phyloP scores from a whole-genome alignment of 805 yeast genomes.

The Teunomyces stri region DNA sequence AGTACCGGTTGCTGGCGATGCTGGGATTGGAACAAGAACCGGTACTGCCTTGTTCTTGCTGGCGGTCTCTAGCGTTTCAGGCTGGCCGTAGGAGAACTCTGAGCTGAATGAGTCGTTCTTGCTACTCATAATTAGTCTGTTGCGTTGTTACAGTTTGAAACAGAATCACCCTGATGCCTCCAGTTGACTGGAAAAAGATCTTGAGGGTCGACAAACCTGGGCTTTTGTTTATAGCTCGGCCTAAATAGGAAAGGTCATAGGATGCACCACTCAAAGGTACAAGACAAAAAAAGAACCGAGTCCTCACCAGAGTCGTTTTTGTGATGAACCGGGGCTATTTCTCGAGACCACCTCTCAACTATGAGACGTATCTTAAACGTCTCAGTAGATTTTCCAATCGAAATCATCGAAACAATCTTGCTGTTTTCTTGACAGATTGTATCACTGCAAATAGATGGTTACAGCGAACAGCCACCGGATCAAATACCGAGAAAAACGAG shows the following conservation, averaged over 20 bases:
- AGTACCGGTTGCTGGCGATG: background rate
- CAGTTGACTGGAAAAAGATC: background rate
- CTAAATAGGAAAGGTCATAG: conserved; percentile 13
- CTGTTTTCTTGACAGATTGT: conserved; percentile 16
- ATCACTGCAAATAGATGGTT: conserved; percentile 22
- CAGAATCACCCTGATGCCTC: background rate
- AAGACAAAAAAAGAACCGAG: background rate
- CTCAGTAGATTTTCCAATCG: conserved; percentile 7
- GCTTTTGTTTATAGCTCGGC: conserved; percentile 1
- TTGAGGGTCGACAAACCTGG: background rate
- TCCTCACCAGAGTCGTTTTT: background rate
- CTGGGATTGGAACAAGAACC: background rate
- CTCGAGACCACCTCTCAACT: conserved; percentile 23
- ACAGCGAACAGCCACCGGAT: conserved; percentile 8
- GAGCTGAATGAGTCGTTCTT: conserved; percentile 3
- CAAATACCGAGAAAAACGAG: background rate
- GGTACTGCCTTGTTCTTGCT: conserved; percentile 1
- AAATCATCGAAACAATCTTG: background rate
- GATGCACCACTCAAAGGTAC: background rate
- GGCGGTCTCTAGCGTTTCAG: conserved; percentile 1
- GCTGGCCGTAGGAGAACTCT: conserved; percentile 1
- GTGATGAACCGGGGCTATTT: conserved; percentile 8
- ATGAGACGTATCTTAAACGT: conserved; percentile 22
- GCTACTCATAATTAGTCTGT: background rate
- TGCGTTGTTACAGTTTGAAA: background rate